Base-by-base conservation (phyloP, 78 protist species). In the Dictyostelium capitatum region DNA sequence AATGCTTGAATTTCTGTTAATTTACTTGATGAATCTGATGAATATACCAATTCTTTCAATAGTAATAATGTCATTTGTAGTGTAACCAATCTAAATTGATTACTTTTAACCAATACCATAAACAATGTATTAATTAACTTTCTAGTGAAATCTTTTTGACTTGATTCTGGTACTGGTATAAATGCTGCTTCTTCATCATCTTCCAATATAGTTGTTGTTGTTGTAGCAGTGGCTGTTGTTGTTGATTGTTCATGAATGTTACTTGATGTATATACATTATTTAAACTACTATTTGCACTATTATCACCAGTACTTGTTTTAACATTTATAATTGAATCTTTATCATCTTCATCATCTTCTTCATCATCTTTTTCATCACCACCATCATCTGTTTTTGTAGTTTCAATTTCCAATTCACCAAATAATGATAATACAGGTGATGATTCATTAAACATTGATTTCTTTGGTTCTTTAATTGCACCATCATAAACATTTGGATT, bases 41-140 rank as follows among this genome's bases (percentile, higher is more conserved):
- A 30, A 62, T 94, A 94, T 11, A 94, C 89, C 74, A 94, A 77
- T 43, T 94, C 96, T 51, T 94, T 94, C 65, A 94, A 74, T 12
- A 94, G 19, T 28, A 94, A 50, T 7, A 79, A 43, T 14, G 92
- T 85, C 92, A 94, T 79, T 79, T 94, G 96, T 6, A 94, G 79
- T 20, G 96, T 94, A 37, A 82, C 81, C 25, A 94, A 46, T 28
- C 90, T 77, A 78, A 82, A 94, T 37, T 75, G 90, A 56, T 80
- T 83, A 47, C 95, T 92, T 19, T 92, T 79, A 17, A 92, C 78
- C 53, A 92, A 25, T 9, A 92, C 81, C 23, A 57, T 48, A 67
- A 92, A 79, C 43, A 92, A 79, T 23, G 56, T 6, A 25, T 92
- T 78, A 15, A 92, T 73, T 37, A 92, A 41, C 10, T 14, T 51